Conservation (phyloP, 1,139 yeast genomes). For the Taiozyma sp. region DNA sequence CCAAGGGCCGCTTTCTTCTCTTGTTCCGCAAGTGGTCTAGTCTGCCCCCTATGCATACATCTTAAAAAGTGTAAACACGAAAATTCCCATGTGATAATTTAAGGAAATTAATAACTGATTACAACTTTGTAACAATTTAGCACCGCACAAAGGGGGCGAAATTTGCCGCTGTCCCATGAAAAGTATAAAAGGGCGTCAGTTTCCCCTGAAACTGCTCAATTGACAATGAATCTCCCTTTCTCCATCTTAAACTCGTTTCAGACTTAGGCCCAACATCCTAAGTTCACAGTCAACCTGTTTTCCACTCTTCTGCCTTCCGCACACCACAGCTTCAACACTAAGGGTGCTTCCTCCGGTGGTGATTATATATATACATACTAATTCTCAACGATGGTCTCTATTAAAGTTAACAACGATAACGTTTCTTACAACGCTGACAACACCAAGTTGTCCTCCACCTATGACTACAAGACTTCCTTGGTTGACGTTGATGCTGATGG, state of each 20-base stretch:
- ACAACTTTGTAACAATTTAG: background rate
- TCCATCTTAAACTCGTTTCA: background rate
- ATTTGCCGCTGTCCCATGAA: background rate
- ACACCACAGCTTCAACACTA: slow-evolving; percentile 26
- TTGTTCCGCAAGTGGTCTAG: background rate
- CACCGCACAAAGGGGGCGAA: background rate
- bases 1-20: background rate
- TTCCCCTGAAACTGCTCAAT: background rate
- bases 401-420: slow-evolving; percentile 55
- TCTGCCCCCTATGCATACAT: background rate
- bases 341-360: slow-evolving; percentile 21
- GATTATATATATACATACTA: slow-evolving; percentile 16
- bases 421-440: slow-evolving; percentile 57
- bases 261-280: background rate
- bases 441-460: slow-evolving; percentile 60
- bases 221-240: background rate
- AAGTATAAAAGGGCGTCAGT: background rate
- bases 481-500: slow-evolving; percentile 53
- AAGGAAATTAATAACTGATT: background rate
- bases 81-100: background rate
- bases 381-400: slow-evolving; percentile 19
- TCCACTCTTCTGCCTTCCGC: slow-evolving; percentile 22
- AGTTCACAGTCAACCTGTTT: slow-evolving; percentile 18
- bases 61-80: background rate
- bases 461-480: slow-evolving; percentile 63